A percentile compares a stretch with the other conserved stretches of the same genome.
Conservation (phyloP, 2,329 filamentous ascomycete genomes). For the Bipolaris sorokiniana region DNA sequence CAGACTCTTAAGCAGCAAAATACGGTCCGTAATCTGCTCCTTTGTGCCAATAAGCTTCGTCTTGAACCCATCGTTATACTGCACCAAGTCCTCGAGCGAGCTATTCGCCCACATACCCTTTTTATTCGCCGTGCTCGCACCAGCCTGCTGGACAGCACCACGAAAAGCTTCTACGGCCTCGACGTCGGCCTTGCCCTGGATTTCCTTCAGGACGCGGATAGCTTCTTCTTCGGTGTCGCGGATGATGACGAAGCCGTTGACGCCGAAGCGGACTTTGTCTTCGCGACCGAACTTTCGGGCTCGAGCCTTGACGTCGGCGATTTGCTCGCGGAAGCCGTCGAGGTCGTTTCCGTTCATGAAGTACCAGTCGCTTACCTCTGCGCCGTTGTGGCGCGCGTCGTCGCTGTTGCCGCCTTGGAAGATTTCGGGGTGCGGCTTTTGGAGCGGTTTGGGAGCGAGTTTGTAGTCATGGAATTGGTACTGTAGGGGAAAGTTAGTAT, state of each 20-base stretch:
- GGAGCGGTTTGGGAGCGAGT: conserved; percentile 58
- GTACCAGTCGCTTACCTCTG: conserved; percentile 58
- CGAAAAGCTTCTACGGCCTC: conserved; percentile 59
- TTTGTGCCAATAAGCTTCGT: conserved; percentile 61
- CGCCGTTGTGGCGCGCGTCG: conserved; percentile 59
- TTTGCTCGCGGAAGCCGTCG: conserved; percentile 59
- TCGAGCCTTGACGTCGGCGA: conserved; percentile 56
- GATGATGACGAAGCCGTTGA: conserved; percentile 60
- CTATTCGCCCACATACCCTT: conserved; percentile 61
- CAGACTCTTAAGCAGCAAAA: conserved; percentile 57
- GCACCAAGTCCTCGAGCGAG: conserved; percentile 60
- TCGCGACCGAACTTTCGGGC: conserved; percentile 55
- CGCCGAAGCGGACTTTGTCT: conserved; percentile 56
- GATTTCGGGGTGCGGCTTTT: conserved; percentile 58
- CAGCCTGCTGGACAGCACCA: conserved; percentile 59
- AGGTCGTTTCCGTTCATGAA: conserved; percentile 65
- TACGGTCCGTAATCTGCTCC: conserved; percentile 59
- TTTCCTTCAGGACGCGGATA: conserved; percentile 57
- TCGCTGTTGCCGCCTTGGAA: conserved; percentile 62
- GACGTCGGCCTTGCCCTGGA: conserved; percentile 60
- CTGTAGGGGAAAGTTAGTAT: neutral
- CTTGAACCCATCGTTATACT: conserved; percentile 64
- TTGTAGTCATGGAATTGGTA: conserved; percentile 61
- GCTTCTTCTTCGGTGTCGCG: conserved; percentile 60
- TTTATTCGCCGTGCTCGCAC: conserved; percentile 55